These are phyloP conservation scores for Pyrus hybrid DNA, from an alignment of 331 rosid species.

Conservation along the genomic window DNA sequence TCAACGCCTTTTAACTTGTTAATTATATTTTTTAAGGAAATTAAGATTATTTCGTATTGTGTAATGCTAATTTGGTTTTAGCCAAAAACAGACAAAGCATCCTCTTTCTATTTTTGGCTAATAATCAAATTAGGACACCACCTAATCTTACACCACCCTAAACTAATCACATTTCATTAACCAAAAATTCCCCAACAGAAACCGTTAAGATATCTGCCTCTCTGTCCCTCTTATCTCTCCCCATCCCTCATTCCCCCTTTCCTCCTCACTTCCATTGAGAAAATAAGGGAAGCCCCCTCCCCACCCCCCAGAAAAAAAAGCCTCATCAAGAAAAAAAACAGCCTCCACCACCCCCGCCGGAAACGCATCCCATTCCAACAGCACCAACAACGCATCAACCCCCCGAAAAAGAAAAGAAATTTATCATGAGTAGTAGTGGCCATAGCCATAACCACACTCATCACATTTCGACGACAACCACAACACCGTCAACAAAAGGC, in stretches of 20 bases:
- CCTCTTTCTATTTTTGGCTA: not conserved
- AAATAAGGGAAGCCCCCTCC: conserved; percentile 18
- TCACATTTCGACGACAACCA: not conserved
- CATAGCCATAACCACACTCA: not conserved
- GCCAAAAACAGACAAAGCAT: not conserved
- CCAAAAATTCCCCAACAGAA: conserved; percentile 17
- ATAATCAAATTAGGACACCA: not conserved
- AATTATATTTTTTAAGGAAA: no score
- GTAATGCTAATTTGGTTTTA: not conserved
- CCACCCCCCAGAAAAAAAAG: conserved; percentile 36
- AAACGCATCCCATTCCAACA: conserved; percentile 51
- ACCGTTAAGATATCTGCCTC: conserved; percentile 1
- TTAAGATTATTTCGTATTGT: no score
- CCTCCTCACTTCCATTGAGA: not conserved
- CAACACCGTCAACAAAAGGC: conserved; percentile 9
- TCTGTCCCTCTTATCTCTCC: conserved; percentile 2
- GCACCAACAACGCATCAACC: not conserved
- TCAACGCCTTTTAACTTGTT: no score
- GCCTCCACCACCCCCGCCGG: conserved; percentile 57
- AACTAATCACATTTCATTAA: not conserved
- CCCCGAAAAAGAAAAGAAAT: not conserved
- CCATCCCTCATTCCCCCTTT: not conserved
- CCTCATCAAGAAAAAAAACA: conserved; percentile 7
- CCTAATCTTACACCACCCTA: not conserved
- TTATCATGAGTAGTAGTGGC: not conserved